Conservation (phyloP, 345 rosid species). For the Rhodamnia rubescens region DNA sequence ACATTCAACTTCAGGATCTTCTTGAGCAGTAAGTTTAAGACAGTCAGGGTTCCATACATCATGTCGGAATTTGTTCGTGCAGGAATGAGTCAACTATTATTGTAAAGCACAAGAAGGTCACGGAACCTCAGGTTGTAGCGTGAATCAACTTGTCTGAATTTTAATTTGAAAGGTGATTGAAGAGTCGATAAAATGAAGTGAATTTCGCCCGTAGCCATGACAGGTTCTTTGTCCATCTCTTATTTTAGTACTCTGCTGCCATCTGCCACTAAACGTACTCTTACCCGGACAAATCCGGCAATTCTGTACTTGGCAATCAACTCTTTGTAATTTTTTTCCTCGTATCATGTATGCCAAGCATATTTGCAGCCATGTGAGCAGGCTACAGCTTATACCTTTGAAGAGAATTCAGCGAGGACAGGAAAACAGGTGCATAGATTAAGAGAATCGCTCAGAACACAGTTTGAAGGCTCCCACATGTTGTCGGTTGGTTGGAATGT, state of each 20-base stretch:
- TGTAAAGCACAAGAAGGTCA: neutral
- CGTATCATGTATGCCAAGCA: neutral
- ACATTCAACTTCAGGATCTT: neutral
- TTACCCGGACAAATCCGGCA: no score
- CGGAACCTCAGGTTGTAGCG: neutral
- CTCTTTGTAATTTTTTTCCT: neutral
- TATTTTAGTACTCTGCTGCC: neutral
- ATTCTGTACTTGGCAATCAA: neutral
- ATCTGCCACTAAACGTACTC: neutral
- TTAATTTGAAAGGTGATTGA: neutral
- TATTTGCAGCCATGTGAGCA: neutral
- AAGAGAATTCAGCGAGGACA: neutral
- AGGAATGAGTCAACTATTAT: neutral
- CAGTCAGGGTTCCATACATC: neutral
- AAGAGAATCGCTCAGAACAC: neutral
- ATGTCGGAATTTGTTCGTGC: neutral
- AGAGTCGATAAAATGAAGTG: neutral
- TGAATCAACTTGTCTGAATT: neutral
- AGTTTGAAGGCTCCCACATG: neutral
- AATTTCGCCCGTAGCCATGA: neutral
- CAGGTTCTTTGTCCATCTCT: neutral
- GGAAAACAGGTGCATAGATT: neutral
- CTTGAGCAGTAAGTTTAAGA: neutral
- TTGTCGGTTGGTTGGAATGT: neutral
- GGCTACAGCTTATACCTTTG: neutral